These are phyloP conservation scores for Ceratobasidium sp. DNA, from an alignment of 1,284 basidiomycete genomes.

Conservation along the genomic window DNA sequence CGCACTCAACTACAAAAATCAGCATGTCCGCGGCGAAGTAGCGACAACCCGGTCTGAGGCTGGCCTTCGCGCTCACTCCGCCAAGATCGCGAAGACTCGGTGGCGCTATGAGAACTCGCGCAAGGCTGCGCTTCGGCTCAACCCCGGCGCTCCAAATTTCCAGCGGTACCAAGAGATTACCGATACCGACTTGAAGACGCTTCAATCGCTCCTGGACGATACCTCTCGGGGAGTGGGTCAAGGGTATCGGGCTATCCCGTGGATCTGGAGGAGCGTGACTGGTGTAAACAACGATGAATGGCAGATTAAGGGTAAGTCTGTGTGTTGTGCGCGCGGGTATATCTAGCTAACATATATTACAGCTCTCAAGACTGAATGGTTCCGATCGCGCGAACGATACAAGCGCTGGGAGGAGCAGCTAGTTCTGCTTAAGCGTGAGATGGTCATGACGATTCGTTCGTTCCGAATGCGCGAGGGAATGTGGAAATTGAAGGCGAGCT, in stretches of 20 bases:
- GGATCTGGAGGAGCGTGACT: conserved; percentile 7
- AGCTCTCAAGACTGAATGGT: conserved; percentile 25
- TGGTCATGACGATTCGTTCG: background rate
- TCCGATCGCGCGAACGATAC: conserved; percentile 16
- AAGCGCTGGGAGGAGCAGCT: conserved; percentile 35
- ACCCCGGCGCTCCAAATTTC: no score
- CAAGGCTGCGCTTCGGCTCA: background rate
- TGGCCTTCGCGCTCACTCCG: background rate
- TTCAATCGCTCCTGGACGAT: background rate
- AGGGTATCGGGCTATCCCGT: background rate
- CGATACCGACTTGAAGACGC: background rate
- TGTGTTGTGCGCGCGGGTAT: no score
- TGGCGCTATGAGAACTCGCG: background rate
- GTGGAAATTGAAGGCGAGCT: background rate
- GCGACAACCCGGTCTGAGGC: background rate
- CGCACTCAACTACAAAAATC: background rate
- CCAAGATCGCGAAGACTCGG: background rate
- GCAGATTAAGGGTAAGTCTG: conserved; percentile 4
- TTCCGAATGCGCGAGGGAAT: background rate
- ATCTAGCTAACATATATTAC: background rate
- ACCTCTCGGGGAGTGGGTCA: background rate
- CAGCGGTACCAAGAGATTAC: conserved; percentile 3
- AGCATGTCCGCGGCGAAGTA: background rate
- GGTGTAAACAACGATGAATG: background rate
- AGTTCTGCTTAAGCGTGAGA: conserved; percentile 5